Evolutionary conservation across 257 asterid species (phyloP), one percentile per base, ranked within the genome.

Genomic region (Coffea eugenioides): DNA sequence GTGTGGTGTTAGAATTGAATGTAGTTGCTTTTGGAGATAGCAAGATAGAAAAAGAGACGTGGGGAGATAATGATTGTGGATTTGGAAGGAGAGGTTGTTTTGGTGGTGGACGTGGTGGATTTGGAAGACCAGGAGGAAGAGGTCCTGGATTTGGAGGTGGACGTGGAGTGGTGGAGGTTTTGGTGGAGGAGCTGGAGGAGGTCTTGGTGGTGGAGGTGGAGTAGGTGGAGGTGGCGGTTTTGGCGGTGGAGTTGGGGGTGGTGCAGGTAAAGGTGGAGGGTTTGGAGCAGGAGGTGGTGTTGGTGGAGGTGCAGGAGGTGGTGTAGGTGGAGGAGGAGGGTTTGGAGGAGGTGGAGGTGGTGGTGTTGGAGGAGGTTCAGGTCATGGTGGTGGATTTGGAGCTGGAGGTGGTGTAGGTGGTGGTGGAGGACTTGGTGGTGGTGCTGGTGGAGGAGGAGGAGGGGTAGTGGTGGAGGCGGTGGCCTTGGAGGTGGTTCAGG

Each of bases 341-440:
- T 31, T 31, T 31, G 34, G 34, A 31, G 34, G 34, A 31, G 34
- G 34, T 31, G 34, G 34, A 31, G 34, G 34, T 31, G 34, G 34
- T 31, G 34, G 86, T 18, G 76, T 65, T 7, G 88, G 88, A 0
- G 64, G 77, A 9, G 87, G 87, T 5, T 46, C 61, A 9, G 87
- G 87, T 48, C 80, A 57, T 21, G 87, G 87, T 0, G 85, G 81
- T 2, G 85, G 87, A 4, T 27, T 56, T 8, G 87, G 87, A 25
- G 75, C 77, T 18, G 87, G 85, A 2, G 41, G 69, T 5, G 87
- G 87, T 3, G 80, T 48, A 6, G 87, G 87, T 20, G 79, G 76
- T 72, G 87, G 84, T 20, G 69, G 7, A 21, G 77, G 77, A 43
- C 72, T 73, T 9, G 84, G 85, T 0, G 51, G 69, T 0, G 85